Percentiles rank a stretch among this genome's conserved stretches.
Conservation (phyloP, 768 basidiomycete genomes). For the Boletus edulis region DNA sequence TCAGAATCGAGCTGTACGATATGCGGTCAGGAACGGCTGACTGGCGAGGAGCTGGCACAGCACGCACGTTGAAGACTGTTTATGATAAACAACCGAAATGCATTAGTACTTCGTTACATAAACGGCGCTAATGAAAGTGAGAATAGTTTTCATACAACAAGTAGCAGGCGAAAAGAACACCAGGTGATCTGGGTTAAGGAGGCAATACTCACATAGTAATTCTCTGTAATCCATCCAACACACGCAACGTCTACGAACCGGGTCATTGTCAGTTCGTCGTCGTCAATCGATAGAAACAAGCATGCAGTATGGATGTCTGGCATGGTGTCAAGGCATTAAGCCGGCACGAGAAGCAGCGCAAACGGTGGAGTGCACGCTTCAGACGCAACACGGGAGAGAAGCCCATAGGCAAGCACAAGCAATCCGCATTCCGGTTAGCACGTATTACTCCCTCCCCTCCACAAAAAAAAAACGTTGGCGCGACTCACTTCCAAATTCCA, state of each 20-base stretch:
- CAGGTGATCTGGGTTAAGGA: not conserved
- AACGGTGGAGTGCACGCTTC: not conserved
- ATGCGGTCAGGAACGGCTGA: not conserved
- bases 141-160: not conserved
- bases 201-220: constrained; percentile 42
- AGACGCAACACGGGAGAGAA: not conserved
- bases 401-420: no score
- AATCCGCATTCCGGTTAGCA: no score
- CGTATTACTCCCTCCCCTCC: no score
- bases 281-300: not conserved
- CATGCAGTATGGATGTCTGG: not conserved
- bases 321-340: not conserved
- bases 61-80: constrained; percentile 26
- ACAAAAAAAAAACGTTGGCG: not conserved
- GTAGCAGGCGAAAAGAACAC: not conserved
- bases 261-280: constrained; percentile 3
- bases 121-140: not conserved
- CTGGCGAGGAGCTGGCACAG: not conserved
- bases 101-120: not conserved
- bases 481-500: constrained; percentile 51
- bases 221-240: constrained; percentile 62
- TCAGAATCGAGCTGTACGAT: constrained; percentile 18
- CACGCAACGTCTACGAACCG: constrained; percentile 43
- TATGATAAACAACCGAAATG: not conserved
- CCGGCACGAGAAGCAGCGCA: not conserved